Evolutionary conservation across 306 rosid species (phyloP).

Genomic region (Cucurbita moschata): DNA sequence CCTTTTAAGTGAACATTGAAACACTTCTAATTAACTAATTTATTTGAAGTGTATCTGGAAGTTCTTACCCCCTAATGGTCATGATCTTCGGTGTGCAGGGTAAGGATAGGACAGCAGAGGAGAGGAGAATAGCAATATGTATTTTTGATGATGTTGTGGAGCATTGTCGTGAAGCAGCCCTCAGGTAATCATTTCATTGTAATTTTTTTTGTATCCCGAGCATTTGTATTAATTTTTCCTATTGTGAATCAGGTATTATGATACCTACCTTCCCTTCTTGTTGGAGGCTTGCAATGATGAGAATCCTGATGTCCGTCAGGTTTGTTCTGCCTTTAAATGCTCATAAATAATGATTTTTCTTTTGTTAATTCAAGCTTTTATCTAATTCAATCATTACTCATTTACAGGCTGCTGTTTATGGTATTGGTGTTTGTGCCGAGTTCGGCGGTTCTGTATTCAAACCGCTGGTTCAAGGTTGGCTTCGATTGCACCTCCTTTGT

Average conservation of each 20-base stretch:
- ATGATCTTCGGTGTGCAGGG: constrained; percentile 35
- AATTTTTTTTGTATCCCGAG: not conserved
- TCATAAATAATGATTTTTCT: not conserved
- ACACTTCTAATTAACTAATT: not conserved
- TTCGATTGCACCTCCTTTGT: not conserved
- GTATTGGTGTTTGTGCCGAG: constrained; percentile 97
- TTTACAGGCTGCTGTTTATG: constrained; percentile 91
- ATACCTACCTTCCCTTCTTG: constrained; percentile 79
- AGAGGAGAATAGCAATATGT: constrained; percentile 96
- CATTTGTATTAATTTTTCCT: not conserved
- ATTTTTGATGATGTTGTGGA: constrained; percentile 97
- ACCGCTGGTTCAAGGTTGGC: constrained; percentile 79
- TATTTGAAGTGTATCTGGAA: not conserved
- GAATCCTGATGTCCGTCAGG: constrained; percentile 93
- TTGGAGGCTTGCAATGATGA: constrained; percentile 98
- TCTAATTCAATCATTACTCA: not conserved
- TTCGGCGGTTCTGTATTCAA: constrained; percentile 78
- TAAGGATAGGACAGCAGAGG: constrained; percentile 91
- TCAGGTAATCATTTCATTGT: constrained; percentile 36
- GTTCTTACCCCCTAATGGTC: not conserved
- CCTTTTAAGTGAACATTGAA: not conserved
- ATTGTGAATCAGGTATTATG: constrained; percentile 65
- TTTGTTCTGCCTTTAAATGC: constrained; percentile 15
- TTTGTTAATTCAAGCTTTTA: not conserved
- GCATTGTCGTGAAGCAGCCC: constrained; percentile 93